Conservation (phyloP, 768 basidiomycete species). For the Strobilomyces confusus region DNA sequence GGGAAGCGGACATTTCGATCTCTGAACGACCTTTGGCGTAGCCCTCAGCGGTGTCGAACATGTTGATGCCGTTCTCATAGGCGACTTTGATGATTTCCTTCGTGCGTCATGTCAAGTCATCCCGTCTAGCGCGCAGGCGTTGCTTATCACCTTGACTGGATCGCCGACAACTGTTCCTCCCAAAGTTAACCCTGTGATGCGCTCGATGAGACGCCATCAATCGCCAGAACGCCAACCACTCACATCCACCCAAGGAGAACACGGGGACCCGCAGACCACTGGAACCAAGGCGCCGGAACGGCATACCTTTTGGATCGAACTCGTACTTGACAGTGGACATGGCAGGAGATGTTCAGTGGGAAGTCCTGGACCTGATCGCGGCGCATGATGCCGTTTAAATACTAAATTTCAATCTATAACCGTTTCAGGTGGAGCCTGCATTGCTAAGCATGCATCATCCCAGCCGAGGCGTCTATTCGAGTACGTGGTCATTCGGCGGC, state of each 20-base stretch:
- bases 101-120: background rate
- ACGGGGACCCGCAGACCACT: slow-evolving; percentile 48
- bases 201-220: background rate
- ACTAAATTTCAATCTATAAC: background rate
- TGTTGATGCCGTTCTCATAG: slow-evolving; percentile 50
- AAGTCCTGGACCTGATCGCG: background rate
- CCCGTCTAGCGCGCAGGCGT: background rate
- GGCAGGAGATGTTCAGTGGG: background rate
- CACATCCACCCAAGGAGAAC: slow-evolving; percentile 51
- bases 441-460: slow-evolving; percentile 3
- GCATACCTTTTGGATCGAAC: slow-evolving; percentile 38
- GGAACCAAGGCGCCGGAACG: slow-evolving; percentile 40
- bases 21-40: slow-evolving; percentile 49
- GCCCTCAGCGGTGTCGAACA: slow-evolving; percentile 46
- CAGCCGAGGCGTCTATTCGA: background rate
- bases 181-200: slow-evolving; percentile 39
- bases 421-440: background rate
- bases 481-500: background rate
- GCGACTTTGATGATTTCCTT: slow-evolving; percentile 53
- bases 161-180: slow-evolving; percentile 47
- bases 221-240: background rate
- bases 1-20: slow-evolving; percentile 41
- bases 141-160: slow-evolving; percentile 41
- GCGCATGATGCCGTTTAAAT: background rate
- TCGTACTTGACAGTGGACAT: slow-evolving; percentile 30